Evolutionary conservation across 805 yeast species (phyloP).

Genomic region (Starmerella asiatica): DNA sequence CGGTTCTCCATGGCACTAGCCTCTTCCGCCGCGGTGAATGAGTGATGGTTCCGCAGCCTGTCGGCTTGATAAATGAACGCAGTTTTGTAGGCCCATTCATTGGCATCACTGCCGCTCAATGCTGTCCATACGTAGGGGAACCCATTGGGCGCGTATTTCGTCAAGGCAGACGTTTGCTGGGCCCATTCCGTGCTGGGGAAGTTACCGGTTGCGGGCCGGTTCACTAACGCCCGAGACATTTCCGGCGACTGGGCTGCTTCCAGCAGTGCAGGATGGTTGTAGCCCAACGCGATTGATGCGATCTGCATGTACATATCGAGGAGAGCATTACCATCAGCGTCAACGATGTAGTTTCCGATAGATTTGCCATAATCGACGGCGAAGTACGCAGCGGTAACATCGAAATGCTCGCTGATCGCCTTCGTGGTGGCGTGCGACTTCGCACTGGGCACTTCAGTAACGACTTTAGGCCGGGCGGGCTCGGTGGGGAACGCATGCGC

Average conservation of each 20-base stretch:
- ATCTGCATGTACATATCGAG: slow-evolving; percentile 74
- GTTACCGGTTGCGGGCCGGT: slow-evolving; percentile 76
- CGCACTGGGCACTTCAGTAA: slow-evolving; percentile 69
- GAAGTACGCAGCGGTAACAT: slow-evolving; percentile 60
- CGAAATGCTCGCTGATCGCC: slow-evolving; percentile 48
- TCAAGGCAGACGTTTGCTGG: slow-evolving; percentile 41
- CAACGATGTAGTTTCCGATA: slow-evolving; percentile 64
- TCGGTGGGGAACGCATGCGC: slow-evolving; percentile 52
- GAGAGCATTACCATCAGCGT: slow-evolving; percentile 62
- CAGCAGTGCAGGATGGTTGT: slow-evolving; percentile 65
- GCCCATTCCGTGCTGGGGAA: slow-evolving; percentile 55
- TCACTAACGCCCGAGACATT: slow-evolving; percentile 59
- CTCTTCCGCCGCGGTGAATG: slow-evolving; percentile 57
- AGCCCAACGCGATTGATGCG: slow-evolving; percentile 74
- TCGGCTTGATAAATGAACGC: slow-evolving; percentile 70
- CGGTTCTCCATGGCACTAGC: slow-evolving; percentile 61
- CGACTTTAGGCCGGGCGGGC: slow-evolving; percentile 56
- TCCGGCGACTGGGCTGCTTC: slow-evolving; percentile 56
- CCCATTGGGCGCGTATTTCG: slow-evolving; percentile 68
- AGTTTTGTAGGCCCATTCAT: slow-evolving; percentile 80
- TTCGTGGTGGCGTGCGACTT: slow-evolving; percentile 40
- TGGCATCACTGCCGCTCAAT: slow-evolving; percentile 76
- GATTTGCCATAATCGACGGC: slow-evolving; percentile 66
- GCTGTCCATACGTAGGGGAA: slow-evolving; percentile 66
- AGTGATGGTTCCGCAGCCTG: slow-evolving; percentile 51